Base-by-base conservation (phyloP, 495 filamentous ascomycete species). In the Aspergillus ostianus region DNA sequence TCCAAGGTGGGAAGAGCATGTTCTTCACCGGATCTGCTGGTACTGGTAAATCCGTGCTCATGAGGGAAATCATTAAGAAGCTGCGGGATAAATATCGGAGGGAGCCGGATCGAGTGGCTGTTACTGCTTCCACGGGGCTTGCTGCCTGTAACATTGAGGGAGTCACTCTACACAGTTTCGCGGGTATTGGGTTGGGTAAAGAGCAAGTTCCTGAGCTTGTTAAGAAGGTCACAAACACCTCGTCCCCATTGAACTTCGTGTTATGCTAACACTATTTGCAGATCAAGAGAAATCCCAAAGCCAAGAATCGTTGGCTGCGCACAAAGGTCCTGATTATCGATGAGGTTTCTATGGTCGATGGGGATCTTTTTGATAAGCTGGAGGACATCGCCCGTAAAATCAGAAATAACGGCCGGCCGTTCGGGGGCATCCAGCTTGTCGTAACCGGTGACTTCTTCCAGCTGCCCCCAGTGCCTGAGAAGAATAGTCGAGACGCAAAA, bases 361-460 rank as follows among this genome's bases (percentile, higher is more conserved):
- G 90, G 1, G 93, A 98, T 55, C 79, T 98, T 0, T 98, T 98
- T 60, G 94, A 98, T 73, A 98, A 98, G 73, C 82, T 98, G 12
- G 92, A 97, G 58, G 83, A 87, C 53, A 88, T 98, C 65, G 93
- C 91, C n/a, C 79, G 93, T 48, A 81, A 76, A 2, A 77, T 88
- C 8, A 83, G 91, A 49, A 96, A 92, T 65, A 97, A 96, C 69
- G 94, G 91, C 10, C 81, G 90, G 7, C 88, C 95, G 0, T 98
- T 97, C 77, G 94, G 94, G 53, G 94, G 95, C 7, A 98, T 98
- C 50, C 94, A 98, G 68, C 82, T 98, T 30, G 84, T 98, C 47
- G 90, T 98, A 51, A 98, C 95, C 0, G 94, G 94, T 3, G 94
- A 98, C 69, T 98, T 98, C 73, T 98, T 98, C 72, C 94, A 98